phyloP scores from a whole-genome alignment of 1,284 basidiomycete species.

The Trametes versicolor region DNA sequence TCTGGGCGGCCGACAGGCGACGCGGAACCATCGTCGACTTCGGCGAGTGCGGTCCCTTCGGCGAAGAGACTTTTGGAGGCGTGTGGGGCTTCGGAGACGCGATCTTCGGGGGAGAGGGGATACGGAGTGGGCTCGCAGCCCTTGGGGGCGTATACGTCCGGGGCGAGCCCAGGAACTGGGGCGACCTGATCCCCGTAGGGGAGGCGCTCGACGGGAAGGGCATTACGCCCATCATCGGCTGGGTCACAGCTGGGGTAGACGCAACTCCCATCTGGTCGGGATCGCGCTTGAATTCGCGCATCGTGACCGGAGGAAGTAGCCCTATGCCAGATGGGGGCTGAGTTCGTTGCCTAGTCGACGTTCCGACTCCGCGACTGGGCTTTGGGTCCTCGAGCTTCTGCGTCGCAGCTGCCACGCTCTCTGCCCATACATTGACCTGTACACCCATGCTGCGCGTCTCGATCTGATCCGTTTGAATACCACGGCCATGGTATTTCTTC shows the following conservation, averaged over 20 bases:
- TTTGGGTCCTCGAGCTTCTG: conserved; percentile 28
- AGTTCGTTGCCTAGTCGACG: conserved; percentile 30
- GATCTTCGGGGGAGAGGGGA: conserved; percentile 32
- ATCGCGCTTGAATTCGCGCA: conserved; percentile 38
- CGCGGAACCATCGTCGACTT: conserved; percentile 17
- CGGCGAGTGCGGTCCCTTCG: conserved; percentile 28
- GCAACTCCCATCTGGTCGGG: conserved; percentile 39
- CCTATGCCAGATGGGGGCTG: conserved; percentile 23
- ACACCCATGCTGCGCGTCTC: conserved; percentile 61
- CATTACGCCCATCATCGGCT: conserved; percentile 29
- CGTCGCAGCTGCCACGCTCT: conserved; percentile 26
- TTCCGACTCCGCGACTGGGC: conserved; percentile 22
- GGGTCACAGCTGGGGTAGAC: conserved; percentile 28
- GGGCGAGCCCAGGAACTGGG: conserved; percentile 45
- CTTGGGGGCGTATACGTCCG: conserved; percentile 46
- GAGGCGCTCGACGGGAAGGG: conserved; percentile 45
- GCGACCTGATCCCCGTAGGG: conserved; percentile 46
- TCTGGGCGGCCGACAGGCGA: conserved; percentile 32
- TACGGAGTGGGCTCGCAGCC: conserved; percentile 34
- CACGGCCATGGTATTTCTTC: conserved; percentile 65
- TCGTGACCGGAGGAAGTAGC: conserved; percentile 41
- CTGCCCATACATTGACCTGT: conserved; percentile 53
- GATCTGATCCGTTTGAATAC: conserved; percentile 66
- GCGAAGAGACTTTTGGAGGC: conserved; percentile 36
- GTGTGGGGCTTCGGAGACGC: conserved; percentile 25